These are phyloP conservation scores for Trichophyton equinum DNA, from an alignment of 2,329 filamentous ascomycete genomes.

Conservation along the genomic window DNA sequence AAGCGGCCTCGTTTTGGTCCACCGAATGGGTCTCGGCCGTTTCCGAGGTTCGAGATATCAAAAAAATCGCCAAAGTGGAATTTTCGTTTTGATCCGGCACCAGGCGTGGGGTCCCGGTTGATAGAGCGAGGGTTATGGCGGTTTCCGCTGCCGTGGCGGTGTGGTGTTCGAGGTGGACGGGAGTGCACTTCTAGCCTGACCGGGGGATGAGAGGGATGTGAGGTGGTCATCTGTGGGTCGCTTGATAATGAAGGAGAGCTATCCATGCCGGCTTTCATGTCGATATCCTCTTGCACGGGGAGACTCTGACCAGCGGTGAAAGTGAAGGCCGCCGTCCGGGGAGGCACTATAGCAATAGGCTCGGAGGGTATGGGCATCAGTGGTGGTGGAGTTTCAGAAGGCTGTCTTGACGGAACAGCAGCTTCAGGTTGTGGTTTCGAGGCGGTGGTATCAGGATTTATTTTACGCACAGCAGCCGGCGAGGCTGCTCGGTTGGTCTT, in stretches of 20 bases:
- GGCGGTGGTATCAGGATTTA: constrained; percentile 19
- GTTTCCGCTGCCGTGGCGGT: constrained; percentile 28
- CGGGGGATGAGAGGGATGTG: constrained; percentile 19
- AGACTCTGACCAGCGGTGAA: constrained; percentile 33
- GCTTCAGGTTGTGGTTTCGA: constrained; percentile 19
- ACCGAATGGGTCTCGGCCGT: constrained; percentile 31
- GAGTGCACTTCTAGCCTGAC: constrained; percentile 34
- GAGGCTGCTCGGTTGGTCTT: constrained; percentile 29
- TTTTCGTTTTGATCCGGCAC: constrained; percentile 37
- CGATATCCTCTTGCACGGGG: constrained; percentile 26
- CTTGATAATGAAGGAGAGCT: constrained; percentile 15
- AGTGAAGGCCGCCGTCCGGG: constrained; percentile 29
- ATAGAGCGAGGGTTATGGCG: constrained; percentile 28
- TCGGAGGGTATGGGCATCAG: constrained; percentile 7
- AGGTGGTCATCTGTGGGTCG: constrained; percentile 19
- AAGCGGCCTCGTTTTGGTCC: constrained; percentile 38
- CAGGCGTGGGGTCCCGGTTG: constrained; percentile 27
- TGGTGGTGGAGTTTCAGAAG: constrained; percentile 14
- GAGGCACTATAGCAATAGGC: constrained; percentile 4
- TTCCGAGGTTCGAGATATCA: constrained; percentile 35
- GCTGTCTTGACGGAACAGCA: constrained; percentile 13
- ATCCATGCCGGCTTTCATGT: constrained; percentile 32
- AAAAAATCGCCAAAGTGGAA: constrained; percentile 38
- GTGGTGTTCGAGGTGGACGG: constrained; percentile 29
- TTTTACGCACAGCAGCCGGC: constrained; percentile 24